phyloP scores from a whole-genome alignment of 352 stramenopile genomes.

The Phytophthora cryptogea region DNA sequence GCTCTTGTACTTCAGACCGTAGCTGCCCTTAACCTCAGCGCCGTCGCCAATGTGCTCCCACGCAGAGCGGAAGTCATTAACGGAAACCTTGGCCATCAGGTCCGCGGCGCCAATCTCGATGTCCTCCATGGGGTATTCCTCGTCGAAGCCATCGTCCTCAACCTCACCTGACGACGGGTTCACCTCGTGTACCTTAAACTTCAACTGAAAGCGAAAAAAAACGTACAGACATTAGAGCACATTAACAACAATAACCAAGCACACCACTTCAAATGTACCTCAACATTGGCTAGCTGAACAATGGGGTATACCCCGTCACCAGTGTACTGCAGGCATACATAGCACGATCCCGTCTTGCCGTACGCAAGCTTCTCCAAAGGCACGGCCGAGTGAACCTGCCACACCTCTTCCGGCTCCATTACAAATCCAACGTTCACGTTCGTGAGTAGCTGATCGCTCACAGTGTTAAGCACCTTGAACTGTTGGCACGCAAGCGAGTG shows the following conservation, averaged over 20 bases:
- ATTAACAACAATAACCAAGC: slow-evolving; percentile 2
- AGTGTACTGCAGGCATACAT: slow-evolving; percentile 92
- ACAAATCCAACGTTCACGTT: slow-evolving; percentile 94
- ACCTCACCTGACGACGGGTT: slow-evolving; percentile 94
- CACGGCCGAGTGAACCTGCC: slow-evolving; percentile 91
- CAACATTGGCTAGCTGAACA: slow-evolving; percentile 91
- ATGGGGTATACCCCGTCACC: slow-evolving; percentile 75
- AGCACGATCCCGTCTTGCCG: slow-evolving; percentile 93
- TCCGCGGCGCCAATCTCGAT: slow-evolving; percentile 95
- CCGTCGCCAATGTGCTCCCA: slow-evolving; percentile 96
- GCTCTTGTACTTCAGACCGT: slow-evolving; percentile 96
- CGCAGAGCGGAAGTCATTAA: slow-evolving; percentile 95
- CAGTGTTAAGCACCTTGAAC: slow-evolving; percentile 98
- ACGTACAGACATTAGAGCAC: slow-evolving; percentile 8
- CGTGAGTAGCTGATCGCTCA: slow-evolving; percentile 97
- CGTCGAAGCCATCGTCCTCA: slow-evolving; percentile 93
- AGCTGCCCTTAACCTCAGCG: slow-evolving; percentile 97
- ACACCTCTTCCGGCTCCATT: slow-evolving; percentile 92
- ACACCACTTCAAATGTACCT: slow-evolving; percentile 51
- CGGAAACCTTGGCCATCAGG: slow-evolving; percentile 97
- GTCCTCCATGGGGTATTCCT: slow-evolving; percentile 99
- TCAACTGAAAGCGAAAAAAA: slow-evolving; percentile 61
- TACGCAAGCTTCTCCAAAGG: slow-evolving; percentile 90
- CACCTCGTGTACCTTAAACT: slow-evolving; percentile 95
- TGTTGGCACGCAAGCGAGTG: slow-evolving; percentile 57